Evolutionary conservation across 1,139 yeast species (phyloP).

Genomic region (Pichia cactophila): DNA sequence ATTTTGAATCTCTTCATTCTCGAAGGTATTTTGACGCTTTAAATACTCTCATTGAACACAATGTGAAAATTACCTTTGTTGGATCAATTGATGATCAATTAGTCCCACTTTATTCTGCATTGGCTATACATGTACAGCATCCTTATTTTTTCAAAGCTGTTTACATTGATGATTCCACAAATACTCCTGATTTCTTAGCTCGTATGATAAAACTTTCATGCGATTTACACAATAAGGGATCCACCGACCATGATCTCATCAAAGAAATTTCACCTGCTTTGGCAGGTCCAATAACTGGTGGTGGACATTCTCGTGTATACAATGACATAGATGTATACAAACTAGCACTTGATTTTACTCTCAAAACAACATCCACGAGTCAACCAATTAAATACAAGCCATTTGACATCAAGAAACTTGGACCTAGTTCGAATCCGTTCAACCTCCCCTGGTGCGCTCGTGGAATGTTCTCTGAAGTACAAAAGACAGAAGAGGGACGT

Average conservation of each 20-base stretch:
- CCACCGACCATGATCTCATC: slow-evolving; percentile 66
- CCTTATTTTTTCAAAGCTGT: slow-evolving; percentile 88
- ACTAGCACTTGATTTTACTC: slow-evolving; percentile 62
- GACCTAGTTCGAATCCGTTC: slow-evolving; percentile 71
- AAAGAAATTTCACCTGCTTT: slow-evolving; percentile 75
- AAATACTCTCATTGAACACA: slow-evolving; percentile 54
- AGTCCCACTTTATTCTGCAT: slow-evolving; percentile 85
- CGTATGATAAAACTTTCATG: slow-evolving; percentile 30
- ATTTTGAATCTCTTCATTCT: slow-evolving; percentile 64
- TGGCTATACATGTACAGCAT: slow-evolving; percentile 75
- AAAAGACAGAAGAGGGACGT: slow-evolving; percentile 33
- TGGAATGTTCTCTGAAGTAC: slow-evolving; percentile 60
- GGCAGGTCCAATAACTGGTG: slow-evolving; percentile 89
- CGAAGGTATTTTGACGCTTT: slow-evolving; percentile 62
- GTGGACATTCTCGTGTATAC: slow-evolving; percentile 88
- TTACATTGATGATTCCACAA: slow-evolving; percentile 60
- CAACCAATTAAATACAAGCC: slow-evolving; percentile 51
- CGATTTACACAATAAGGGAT: slow-evolving; percentile 53
- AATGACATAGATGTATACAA: slow-evolving; percentile 82
- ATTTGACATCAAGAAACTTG: slow-evolving; percentile 52
- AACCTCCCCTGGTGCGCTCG: slow-evolving; percentile 89
- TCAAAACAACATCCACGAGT: slow-evolving; percentile 58
- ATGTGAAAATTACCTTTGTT: slow-evolving; percentile 70
- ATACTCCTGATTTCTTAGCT: slow-evolving; percentile 33
- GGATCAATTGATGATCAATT: slow-evolving; percentile 90